Percentiles rank a stretch among this genome's conserved stretches.
Evolutionary conservation across 768 basidiomycete genomes (phyloP).

Genomic region (Kwoniella heveanensis): DNA sequence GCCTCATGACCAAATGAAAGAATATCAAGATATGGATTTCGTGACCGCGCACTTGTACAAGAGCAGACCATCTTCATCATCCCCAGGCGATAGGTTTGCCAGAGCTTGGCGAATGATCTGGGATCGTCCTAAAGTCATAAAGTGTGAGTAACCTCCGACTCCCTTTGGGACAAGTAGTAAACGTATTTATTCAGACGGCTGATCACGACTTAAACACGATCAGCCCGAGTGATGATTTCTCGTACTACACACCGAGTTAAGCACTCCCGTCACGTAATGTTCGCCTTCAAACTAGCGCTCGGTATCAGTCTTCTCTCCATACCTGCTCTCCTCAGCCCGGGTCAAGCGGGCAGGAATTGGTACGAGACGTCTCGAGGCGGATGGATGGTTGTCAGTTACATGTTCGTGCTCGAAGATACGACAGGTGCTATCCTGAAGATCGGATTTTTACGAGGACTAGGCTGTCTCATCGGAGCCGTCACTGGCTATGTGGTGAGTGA

Average conservation of each 20-base stretch:
- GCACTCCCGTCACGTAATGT: slow-evolving; percentile 49
- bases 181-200: neutral
- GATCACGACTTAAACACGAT: neutral
- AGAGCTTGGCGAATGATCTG: slow-evolving; percentile 35
- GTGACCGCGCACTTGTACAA: slow-evolving; percentile 26
- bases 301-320: slow-evolving; percentile 52
- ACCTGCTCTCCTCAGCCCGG: slow-evolving; percentile 48
- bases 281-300: slow-evolving; percentile 46
- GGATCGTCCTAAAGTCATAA: slow-evolving; percentile 30
- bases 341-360: slow-evolving; percentile 42
- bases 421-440: slow-evolving; percentile 54
- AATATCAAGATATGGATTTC: slow-evolving; percentile 31
- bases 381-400: slow-evolving; percentile 53
- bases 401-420: slow-evolving; percentile 54
- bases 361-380: slow-evolving; percentile 46
- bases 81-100: neutral
- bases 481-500: slow-evolving; percentile 48
- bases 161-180: neutral
- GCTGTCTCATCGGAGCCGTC: slow-evolving; percentile 53
- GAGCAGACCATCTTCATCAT: neutral
- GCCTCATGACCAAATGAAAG: slow-evolving; percentile 18
- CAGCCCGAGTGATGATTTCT: slow-evolving; percentile 45
- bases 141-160: slow-evolving; percentile 25
- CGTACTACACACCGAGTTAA: slow-evolving; percentile 29
- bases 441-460: slow-evolving; percentile 50